Evolutionary conservation across 129 eudicot genomes (phyloP), one percentile per base, ranked within the genome.

Genomic region (Helianthus tuberosus): DNA sequence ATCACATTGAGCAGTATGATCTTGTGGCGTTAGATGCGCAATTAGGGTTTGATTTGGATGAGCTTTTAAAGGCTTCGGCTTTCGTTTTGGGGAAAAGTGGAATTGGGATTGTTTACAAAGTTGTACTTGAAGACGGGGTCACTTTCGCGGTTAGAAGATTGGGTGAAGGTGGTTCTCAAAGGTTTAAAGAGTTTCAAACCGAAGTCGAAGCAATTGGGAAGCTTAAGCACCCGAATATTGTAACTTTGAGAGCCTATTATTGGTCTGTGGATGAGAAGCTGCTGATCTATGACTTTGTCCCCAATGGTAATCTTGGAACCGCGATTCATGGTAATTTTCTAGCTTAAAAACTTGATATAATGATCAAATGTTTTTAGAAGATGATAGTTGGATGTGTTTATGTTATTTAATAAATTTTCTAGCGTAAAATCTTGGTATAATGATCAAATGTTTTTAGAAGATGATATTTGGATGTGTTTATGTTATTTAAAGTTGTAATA

Each of bases 221-320:
- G 78, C 80, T 94, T 5, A 94, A 84, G 64, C 99, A 94, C 68
- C 91, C 91, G 6, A 94, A 94, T 68, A 82, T 94, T 25, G 99
- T 88, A 0, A 87, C 96, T 35, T 85, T 94, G 43, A 73, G 85
- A 72, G 99, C 99, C 65, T 94, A 94, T 75, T 94, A 94, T 44
- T 94, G 97, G 97, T 94, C 99, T 16, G 96, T 91, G 15, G 99
- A 94, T 63, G 99, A 94, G 94, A 94, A 94, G 87, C 83, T 94
- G 20, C 94, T 94, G 47, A 89, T 94, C 51, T 94, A 94, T 74
- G 99, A 94, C 49, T 91, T 71, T 71, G 64, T 87, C 32, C 96
- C 91, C 0, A 89, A 91, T 78, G 99, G 96, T 62, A 94, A 87
- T 80, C 96, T 94, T 71, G 80, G 84, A 52, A 60, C 86, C 46